Evolutionary conservation across 1,139 yeast species (phyloP).

Genomic region (Schwanniomyces etchellsii): DNA sequence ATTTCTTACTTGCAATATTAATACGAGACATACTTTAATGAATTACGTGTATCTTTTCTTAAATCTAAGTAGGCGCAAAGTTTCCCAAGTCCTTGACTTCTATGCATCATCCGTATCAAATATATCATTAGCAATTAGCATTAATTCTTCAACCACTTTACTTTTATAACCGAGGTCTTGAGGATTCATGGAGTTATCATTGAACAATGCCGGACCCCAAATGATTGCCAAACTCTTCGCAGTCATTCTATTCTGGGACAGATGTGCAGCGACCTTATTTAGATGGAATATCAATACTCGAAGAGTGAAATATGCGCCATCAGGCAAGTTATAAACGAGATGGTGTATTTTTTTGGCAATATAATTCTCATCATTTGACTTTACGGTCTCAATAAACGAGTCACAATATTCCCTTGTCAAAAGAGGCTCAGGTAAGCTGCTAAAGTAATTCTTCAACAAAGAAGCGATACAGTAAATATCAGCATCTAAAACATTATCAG

Average conservation of each 20-base stretch:
- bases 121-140: slow-evolving; percentile 79
- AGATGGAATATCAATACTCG: slow-evolving; percentile 81
- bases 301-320: slow-evolving; percentile 89
- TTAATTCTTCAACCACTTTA: slow-evolving; percentile 75
- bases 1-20: neutral
- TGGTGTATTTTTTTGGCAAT: slow-evolving; percentile 80
- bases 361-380: slow-evolving; percentile 42
- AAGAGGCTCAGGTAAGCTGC: slow-evolving; percentile 66
- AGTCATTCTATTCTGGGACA: slow-evolving; percentile 71
- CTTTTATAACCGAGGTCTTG: slow-evolving; percentile 81
- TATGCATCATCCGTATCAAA: slow-evolving; percentile 56
- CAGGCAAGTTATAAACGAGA: slow-evolving; percentile 83
- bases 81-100: too few relatives aligned
- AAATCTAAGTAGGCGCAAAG: too few relatives aligned
- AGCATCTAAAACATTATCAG: slow-evolving; percentile 50
- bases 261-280: slow-evolving; percentile 63
- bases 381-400: slow-evolving; percentile 67
- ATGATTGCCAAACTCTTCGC: slow-evolving; percentile 74
- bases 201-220: slow-evolving; percentile 90
- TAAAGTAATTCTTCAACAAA: slow-evolving; percentile 61
- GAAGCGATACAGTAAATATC: slow-evolving; percentile 73
- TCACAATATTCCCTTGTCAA: slow-evolving; percentile 53
- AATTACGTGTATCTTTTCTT: too few relatives aligned
- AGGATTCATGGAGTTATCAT: slow-evolving; percentile 57
- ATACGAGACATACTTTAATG: too few relatives aligned